Evolutionary conservation across 2,329 filamentous ascomycete genomes (phyloP), one percentile per base, ranked within the genome.

Genomic region (Lizonia empirigonia): DNA sequence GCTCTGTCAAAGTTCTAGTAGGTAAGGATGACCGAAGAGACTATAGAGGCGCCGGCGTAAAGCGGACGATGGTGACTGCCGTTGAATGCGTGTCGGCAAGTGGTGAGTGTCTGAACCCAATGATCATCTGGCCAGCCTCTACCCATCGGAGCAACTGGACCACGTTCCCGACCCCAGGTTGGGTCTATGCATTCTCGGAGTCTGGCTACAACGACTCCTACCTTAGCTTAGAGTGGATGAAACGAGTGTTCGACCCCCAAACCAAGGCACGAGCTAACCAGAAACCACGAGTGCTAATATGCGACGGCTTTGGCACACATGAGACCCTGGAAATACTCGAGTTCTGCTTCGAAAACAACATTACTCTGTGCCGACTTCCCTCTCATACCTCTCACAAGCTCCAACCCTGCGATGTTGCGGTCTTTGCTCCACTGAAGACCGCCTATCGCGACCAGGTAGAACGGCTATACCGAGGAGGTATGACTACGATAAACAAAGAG

Each of bases 1-100:
- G 35, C 19, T 56, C 51, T 20, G 6, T 60, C 10, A 59, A 60
- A 50, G 56, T 59, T 26, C 50, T 59, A 7, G 39, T 55, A 47
- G 42, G 56, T 40, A 59, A 53, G 35, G 39, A 58, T 47, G 42
- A 58, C 26, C 35, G 16, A n/a, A 44, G 46, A 19, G 24, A 33
- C 19, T 59, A 58, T 39, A 44, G 46, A 19, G 24, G 27, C 19
- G 58, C 55, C 35, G 49, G 51, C 45, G 35, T 52, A 7, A 59
- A 59, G 46, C 44, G 55, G 4, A 55, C 35, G 12, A 52, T 44
- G 13, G 36, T 58, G 4, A 58, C 20, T 27, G 30, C 22, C n/a
- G 19, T 58, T 29, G 44, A 59, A 39, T 59, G 44, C 26, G 47
- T 59, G 15, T 38, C 20, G 24, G 33, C 10, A 15, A 40, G 55